These are phyloP conservation scores for Knufia petricola DNA, from an alignment of 2,329 filamentous ascomycete genomes.

Conservation along the genomic window DNA sequence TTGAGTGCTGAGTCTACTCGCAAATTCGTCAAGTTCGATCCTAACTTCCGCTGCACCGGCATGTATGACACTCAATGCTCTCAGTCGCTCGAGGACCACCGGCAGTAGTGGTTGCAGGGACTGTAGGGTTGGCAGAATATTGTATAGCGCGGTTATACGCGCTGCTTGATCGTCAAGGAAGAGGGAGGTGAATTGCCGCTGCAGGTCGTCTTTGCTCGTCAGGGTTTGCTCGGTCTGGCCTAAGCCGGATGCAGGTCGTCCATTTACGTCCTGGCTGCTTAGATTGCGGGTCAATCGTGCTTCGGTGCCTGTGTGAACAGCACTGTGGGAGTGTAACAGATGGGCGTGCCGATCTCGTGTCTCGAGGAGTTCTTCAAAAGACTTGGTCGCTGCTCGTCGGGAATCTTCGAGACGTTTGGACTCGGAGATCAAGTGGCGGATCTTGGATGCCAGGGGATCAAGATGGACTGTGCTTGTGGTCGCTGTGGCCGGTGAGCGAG, in stretches of 20 bases:
- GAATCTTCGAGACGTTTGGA: slow-evolving; percentile 35
- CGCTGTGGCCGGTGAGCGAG: slow-evolving; percentile 15
- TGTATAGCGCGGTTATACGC: slow-evolving; percentile 87
- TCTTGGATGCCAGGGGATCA: slow-evolving; percentile 34
- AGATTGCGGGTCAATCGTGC: not conserved
- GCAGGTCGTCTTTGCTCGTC: slow-evolving; percentile 6
- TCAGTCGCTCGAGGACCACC: slow-evolving; percentile 70
- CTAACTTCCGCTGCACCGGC: slow-evolving; percentile 75
- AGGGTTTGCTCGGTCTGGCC: slow-evolving; percentile 24
- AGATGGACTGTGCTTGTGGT: slow-evolving; percentile 32
- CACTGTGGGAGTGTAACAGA: slow-evolving; percentile 16
- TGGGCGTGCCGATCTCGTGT: slow-evolving; percentile 29
- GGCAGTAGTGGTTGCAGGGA: slow-evolving; percentile 75
- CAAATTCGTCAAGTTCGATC: slow-evolving; percentile 65
- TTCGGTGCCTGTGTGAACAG: not conserved
- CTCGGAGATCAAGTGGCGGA: slow-evolving; percentile 36
- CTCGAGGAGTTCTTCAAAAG: slow-evolving; percentile 34
- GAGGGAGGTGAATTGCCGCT: slow-evolving; percentile 21
- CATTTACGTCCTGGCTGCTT: not conserved
- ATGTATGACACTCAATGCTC: slow-evolving; percentile 75
- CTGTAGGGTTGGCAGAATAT: slow-evolving; percentile 79
- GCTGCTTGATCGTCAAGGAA: slow-evolving; percentile 60
- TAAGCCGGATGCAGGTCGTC: not conserved
- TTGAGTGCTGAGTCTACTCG: slow-evolving; percentile 73
- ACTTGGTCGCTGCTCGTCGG: slow-evolving; percentile 34